Evolutionary conservation across 2,329 filamentous ascomycete species (phyloP).

Genomic region (Penicillium glabrum): DNA sequence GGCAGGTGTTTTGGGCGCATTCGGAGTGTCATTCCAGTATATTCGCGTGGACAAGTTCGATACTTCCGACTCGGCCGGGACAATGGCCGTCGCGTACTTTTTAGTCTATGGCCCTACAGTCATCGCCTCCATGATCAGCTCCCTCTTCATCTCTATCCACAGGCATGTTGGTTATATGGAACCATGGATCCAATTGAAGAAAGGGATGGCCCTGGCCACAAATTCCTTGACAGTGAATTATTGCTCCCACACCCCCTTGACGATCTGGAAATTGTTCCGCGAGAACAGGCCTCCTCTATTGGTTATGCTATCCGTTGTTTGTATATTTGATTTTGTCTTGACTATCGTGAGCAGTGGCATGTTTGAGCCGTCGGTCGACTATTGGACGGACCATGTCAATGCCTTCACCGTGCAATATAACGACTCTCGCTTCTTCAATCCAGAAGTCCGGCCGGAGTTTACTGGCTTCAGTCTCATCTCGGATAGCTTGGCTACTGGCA

Average conservation of each 20-base stretch:
- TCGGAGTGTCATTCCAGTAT: conserved; percentile 9
- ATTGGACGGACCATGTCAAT: neutral
- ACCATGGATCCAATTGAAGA: conserved; percentile 19
- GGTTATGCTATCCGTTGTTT: conserved; percentile 8
- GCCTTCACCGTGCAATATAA: conserved; percentile 5
- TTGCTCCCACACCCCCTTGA: conserved; percentile 7
- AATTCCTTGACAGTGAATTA: conserved; percentile 15
- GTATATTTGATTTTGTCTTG: conserved; percentile 13
- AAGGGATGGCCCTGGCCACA: conserved; percentile 9
- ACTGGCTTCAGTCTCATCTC: conserved; percentile 4
- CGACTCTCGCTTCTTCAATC: conserved; percentile 2
- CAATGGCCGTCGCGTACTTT: conserved; percentile 6
- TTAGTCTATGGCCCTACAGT: conserved; percentile 20
- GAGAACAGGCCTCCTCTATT: conserved; percentile 1
- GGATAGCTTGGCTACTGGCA: conserved; percentile 8
- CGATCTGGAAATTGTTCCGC: conserved; percentile 3
- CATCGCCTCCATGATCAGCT: conserved; percentile 19
- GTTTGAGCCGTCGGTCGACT: conserved; percentile 15
- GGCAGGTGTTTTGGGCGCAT: conserved; percentile 7
- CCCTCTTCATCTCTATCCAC: conserved; percentile 16
- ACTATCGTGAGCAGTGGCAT: conserved; percentile 19
- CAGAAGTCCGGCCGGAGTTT: neutral
- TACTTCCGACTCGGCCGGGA: conserved; percentile 8
- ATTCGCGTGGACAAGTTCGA: neutral
- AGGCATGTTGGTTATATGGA: conserved; percentile 21